Conservation (phyloP, 768 basidiomycete genomes). For the Lepiota brunneoincarnata region DNA sequence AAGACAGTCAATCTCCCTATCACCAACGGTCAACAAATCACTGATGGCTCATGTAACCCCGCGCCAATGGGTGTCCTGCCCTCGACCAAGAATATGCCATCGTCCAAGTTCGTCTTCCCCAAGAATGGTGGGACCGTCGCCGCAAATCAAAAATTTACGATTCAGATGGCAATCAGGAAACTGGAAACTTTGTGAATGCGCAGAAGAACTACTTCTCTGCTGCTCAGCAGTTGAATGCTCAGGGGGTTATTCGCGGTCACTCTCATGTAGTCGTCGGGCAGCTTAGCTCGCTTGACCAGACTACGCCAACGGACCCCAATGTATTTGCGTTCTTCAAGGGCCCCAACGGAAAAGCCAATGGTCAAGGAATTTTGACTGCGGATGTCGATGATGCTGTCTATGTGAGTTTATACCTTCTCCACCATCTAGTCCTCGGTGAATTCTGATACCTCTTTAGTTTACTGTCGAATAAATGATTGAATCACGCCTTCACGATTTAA, state of each 20-base stretch:
- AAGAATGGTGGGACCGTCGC: constrained; percentile 41
- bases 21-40: constrained; percentile 54
- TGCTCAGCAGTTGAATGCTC: constrained; percentile 49
- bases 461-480: constrained; percentile 20
- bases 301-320: constrained; percentile 44
- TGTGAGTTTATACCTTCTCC: constrained; percentile 29
- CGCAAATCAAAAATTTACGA: constrained; percentile 48
- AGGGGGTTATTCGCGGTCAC: constrained; percentile 55
- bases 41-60: constrained; percentile 57
- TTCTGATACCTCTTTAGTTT: constrained; percentile 17
- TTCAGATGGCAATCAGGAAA: constrained; percentile 48
- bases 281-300: constrained; percentile 42
- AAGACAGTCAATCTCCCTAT: constrained; percentile 44
- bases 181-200: constrained; percentile 57
- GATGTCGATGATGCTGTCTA: constrained; percentile 60
- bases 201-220: constrained; percentile 52
- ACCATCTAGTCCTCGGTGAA: not conserved
- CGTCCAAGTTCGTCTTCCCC: constrained; percentile 47
- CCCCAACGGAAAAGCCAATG: constrained; percentile 35
- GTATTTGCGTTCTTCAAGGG: constrained; percentile 60
- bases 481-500: not conserved
- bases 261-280: constrained; percentile 59
- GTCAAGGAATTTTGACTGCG: constrained; percentile 48
- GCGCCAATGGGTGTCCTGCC: constrained; percentile 59
- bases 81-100: constrained; percentile 43